phyloP scores from a whole-genome alignment of 1,284 basidiomycete genomes.

The Anthracocystis walkeri region DNA sequence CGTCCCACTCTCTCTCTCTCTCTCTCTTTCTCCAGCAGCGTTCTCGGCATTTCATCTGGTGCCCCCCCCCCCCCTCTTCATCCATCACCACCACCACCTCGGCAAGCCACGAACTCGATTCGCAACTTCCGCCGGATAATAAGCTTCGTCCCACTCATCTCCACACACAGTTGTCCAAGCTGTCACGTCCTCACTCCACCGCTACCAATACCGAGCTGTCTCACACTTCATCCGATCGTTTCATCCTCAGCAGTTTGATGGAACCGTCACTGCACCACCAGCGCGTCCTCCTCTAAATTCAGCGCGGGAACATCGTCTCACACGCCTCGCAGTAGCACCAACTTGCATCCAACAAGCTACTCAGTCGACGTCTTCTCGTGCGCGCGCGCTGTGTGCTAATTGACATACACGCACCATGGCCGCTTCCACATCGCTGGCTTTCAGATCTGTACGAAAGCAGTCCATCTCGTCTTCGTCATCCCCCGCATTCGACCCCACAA shows the following conservation, averaged over 20 bases:
- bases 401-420: conserved; percentile 26
- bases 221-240: neutral
- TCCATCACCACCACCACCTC: neutral
- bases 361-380: conserved; percentile 8
- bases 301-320: no score
- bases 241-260: no score
- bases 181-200: neutral
- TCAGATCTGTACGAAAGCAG: conserved; percentile 49
- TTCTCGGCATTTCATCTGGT: conserved; percentile 6
- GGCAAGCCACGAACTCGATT: neutral
- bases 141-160: conserved; percentile 1
- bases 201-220: conserved; percentile 1
- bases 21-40: conserved; percentile 3
- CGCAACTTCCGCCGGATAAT: neutral
- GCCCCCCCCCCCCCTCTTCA: neutral
- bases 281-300: no score
- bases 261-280: no score
- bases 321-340: no score
- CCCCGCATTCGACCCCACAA: conserved; percentile 35
- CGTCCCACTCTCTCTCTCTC: conserved; percentile 9
- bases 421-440: conserved; percentile 44
- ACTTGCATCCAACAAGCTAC: conserved; percentile 3
- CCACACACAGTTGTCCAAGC: neutral
- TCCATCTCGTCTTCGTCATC: conserved; percentile 39
- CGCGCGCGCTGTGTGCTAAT: neutral